phyloP scores from a whole-genome alignment of 768 basidiomycete genomes.

The Suillus weaverae region DNA sequence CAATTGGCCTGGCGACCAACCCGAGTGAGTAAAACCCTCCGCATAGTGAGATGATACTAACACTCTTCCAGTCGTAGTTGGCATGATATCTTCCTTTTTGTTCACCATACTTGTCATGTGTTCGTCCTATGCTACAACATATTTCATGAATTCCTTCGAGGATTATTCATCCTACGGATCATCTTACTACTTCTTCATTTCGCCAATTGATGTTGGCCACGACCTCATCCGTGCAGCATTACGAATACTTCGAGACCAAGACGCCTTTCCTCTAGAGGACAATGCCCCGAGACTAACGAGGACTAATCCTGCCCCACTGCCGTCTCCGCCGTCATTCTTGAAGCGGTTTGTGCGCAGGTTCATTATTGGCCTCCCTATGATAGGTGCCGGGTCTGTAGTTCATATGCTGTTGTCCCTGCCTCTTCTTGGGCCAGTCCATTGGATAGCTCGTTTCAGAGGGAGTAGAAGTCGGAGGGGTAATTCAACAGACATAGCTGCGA shows the following conservation, averaged over 20 bases:
- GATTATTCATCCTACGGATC: conserved; percentile 42
- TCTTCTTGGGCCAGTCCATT: conserved; percentile 66
- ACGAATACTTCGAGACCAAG: conserved; percentile 60
- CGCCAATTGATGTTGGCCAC: conserved; percentile 56
- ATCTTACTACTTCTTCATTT: conserved; percentile 43
- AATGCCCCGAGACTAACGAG: conserved; percentile 8
- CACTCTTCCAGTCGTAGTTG: conserved; percentile 51
- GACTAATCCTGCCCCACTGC: conserved; percentile 16
- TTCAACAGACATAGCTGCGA: conserved; percentile 62
- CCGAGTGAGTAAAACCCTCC: conserved; percentile 46
- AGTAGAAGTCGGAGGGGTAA: conserved; percentile 52
- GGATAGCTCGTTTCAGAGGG: conserved; percentile 65
- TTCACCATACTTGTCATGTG: conserved; percentile 67
- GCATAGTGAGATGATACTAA: conserved; percentile 14
- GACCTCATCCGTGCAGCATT: conserved; percentile 64
- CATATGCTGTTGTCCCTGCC: conserved; percentile 69
- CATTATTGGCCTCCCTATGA: conserved; percentile 71
- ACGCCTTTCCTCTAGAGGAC: conserved; percentile 36
- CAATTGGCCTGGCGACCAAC: conserved; percentile 76
- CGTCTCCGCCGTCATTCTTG: conserved; percentile 47
- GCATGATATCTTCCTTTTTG: conserved; percentile 54
- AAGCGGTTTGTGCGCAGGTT: conserved; percentile 66
- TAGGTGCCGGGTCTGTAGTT: conserved; percentile 74
- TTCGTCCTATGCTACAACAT: conserved; percentile 70
- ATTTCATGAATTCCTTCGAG: conserved; percentile 63